A percentile compares a stretch with the other conserved stretches of the same genome.
Evolutionary conservation across 2,329 filamentous ascomycete genomes (phyloP).

Genomic region (Xylariaceae sp.): DNA sequence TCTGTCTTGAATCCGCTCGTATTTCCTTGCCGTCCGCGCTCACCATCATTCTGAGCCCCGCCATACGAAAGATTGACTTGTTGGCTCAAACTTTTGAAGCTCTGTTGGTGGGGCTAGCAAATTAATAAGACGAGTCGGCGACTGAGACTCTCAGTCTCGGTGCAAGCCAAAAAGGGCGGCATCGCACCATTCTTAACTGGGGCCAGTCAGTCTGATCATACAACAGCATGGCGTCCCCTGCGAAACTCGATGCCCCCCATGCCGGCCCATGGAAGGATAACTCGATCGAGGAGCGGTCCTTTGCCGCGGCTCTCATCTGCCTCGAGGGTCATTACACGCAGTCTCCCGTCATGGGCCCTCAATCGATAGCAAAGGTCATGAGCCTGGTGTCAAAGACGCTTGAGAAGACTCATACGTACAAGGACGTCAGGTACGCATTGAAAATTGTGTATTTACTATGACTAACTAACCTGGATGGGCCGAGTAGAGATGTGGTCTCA

Average conservation of each 20-base stretch:
- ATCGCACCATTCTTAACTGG: no score
- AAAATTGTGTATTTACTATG: no score
- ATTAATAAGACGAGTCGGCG: no score
- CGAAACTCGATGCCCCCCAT: constrained; percentile 22
- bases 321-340: constrained; percentile 57
- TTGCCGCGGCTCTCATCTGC: constrained; percentile 54
- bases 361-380: constrained; percentile 49
- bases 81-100: constrained; percentile 3
- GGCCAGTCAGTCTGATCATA: not conserved
- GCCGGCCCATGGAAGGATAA: constrained; percentile 33
- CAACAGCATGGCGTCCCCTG: constrained; percentile 20
- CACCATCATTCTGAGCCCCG: constrained; percentile 10
- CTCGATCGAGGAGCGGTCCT: constrained; percentile 59
- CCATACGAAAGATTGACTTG: constrained; percentile 11
- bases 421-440: constrained; percentile 53
- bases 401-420: constrained; percentile 58
- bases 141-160: not conserved
- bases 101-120: constrained; percentile 13
- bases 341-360: constrained; percentile 51
- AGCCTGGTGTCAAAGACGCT: constrained; percentile 56
- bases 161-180: no score
- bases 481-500: constrained; percentile 50
- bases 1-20: no score
- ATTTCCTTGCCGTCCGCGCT: no score
- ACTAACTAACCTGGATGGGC: constrained; percentile 1